These are phyloP conservation scores for Mrakia frigida DNA, from an alignment of 768 basidiomycete genomes.

Conservation along the genomic window DNA sequence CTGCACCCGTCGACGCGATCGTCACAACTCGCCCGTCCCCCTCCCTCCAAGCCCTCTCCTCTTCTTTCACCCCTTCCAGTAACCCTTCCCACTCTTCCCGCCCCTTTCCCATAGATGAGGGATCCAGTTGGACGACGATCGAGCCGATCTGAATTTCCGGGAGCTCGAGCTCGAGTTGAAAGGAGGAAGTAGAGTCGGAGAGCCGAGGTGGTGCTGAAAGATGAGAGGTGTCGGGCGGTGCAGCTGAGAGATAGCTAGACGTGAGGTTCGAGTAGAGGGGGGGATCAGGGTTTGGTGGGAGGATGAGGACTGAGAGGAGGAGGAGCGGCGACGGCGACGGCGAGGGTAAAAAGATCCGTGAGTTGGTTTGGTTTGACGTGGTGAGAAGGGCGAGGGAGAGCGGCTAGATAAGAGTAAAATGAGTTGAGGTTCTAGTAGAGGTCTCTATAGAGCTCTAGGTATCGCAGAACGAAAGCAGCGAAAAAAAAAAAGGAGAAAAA, in stretches of 20 bases:
- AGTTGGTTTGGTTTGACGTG: background rate
- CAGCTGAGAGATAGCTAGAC: background rate
- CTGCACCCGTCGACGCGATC: background rate
- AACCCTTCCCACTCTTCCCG: background rate
- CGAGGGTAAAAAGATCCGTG: background rate
- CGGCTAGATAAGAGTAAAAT: too few relatives aligned
- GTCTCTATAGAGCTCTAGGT: too few relatives aligned
- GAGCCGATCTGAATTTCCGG: constrained; percentile 1
- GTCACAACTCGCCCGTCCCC: background rate
- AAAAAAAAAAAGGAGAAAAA: background rate
- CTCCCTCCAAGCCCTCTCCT: background rate
- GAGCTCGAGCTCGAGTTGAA: background rate
- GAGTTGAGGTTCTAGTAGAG: too few relatives aligned
- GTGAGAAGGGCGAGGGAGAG: background rate
- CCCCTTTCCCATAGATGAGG: too few relatives aligned
- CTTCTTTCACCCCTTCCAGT: background rate
- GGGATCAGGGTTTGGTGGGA: background rate
- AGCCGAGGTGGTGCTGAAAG: background rate
- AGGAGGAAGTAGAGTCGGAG: background rate
- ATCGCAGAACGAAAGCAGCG: too few relatives aligned
- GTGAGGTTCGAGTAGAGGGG: too few relatives aligned
- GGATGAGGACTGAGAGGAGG: background rate
- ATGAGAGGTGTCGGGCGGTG: background rate
- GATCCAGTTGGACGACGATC: background rate
- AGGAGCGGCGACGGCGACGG: background rate